Percentiles rank a stretch among this genome's conserved stretches.
Evolutionary conservation across 257 asterid species (phyloP).

Genomic region (Lavandula angustifolia): DNA sequence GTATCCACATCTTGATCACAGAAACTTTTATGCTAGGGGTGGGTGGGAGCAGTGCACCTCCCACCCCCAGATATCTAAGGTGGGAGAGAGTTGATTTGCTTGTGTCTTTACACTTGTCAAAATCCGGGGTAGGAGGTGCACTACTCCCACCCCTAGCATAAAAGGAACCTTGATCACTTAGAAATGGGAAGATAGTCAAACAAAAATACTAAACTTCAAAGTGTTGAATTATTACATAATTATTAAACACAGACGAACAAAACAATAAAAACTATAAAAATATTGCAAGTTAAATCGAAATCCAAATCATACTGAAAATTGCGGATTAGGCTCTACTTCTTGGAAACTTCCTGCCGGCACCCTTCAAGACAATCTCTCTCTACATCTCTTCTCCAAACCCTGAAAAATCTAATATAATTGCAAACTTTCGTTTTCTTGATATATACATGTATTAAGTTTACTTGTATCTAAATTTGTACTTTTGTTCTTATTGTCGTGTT

Average conservation of each 20-base stretch:
- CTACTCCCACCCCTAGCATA: too few relatives aligned
- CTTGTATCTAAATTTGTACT: not conserved
- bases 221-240: not conserved
- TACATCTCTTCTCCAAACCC: conserved; percentile 1
- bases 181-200: not conserved
- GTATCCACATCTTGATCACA: too few relatives aligned
- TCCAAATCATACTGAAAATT: conserved; percentile 29
- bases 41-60: too few relatives aligned
- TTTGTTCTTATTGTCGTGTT: not conserved
- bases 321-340: conserved; percentile 45
- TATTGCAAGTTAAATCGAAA: conserved; percentile 34
- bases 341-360: conserved; percentile 63
- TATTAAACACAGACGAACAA: not conserved
- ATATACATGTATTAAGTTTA: too few relatives aligned
- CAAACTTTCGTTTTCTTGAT: not conserved
- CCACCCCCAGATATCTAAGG: too few relatives aligned
- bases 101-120: too few relatives aligned
- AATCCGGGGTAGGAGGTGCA: too few relatives aligned
- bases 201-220: not conserved
- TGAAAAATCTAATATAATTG: conserved; percentile 8
- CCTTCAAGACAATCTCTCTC: not conserved
- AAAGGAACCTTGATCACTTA: too few relatives aligned
- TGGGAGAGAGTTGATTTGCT: too few relatives aligned
- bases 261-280: conserved; percentile 3
- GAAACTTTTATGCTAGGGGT: too few relatives aligned